Evolutionary conservation across 139 green algal species (phyloP), one percentile per base, ranked within the genome.

Genomic region (Chlorella sp.): DNA sequence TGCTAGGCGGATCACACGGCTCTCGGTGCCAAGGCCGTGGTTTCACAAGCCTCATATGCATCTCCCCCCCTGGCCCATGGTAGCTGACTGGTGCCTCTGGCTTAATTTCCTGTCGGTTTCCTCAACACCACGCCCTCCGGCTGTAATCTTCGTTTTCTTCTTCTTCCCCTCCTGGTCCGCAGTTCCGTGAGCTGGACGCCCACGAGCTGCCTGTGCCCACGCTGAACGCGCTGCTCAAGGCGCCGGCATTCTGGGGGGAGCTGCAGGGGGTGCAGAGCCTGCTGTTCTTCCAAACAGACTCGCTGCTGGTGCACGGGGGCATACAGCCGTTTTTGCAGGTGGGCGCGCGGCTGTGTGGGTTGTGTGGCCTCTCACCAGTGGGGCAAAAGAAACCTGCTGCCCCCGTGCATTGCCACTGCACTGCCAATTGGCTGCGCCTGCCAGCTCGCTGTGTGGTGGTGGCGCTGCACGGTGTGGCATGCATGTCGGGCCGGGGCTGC

Each of bases 231-330:
- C 86, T 90, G 64, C 76, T 90, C 36, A 85, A 86, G 76, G 22
- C 37, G 28, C 36, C 76, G 14, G 87, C 71, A 30, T 90, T 90
- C 40, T 86, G 87, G 87, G 87, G 61, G 37, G 78, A 40, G n/a
- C 78, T 69, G 22, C 34, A 39, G 34, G 87, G 64, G n/a, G 87
- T 34, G 48, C 3, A 86, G 36, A 37, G 28, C 18, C 60, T 82
- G 87, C 79, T 86, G 18, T 77, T 86, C 39, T 90, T 90, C 77
- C 87, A 86, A 7, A 86, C 87, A 34, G 87, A 90, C 78, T 86
- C 87, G 5, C 39, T 90, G 87, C 87, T 90, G 78, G 60, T 90
- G 87, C 87, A 82, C 79, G 78, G 87, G 30, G 64, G 79, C 87
- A 30, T 90, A 18, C 0, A 53, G 39, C 37, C 24, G 18, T 90